phyloP scores from a whole-genome alignment of 768 basidiomycete genomes.

The Naganishia friedmannii region DNA sequence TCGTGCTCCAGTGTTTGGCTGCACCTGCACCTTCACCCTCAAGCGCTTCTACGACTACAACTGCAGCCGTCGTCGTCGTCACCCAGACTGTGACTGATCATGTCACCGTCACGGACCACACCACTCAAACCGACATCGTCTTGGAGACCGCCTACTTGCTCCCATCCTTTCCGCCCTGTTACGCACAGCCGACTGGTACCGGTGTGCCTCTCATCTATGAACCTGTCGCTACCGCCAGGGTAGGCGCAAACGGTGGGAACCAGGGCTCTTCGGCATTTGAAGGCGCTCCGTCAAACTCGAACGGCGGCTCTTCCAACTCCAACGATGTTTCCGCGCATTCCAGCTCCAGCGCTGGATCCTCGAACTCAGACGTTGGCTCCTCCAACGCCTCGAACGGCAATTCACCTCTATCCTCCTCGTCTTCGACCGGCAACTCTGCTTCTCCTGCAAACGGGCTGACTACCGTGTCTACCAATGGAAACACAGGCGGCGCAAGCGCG shows the following conservation, averaged over 20 bases:
- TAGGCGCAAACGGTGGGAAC: background rate
- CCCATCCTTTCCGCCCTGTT: background rate
- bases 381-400: background rate
- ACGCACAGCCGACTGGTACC: background rate
- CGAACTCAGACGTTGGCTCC: background rate
- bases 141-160: slow-evolving; percentile 10
- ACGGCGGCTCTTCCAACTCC: too few species aligned
- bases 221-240: background rate
- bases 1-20: background rate
- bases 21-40: background rate
- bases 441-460: background rate
- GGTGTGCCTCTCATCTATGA: background rate
- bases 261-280: background rate
- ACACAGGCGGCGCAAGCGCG: background rate
- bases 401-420: background rate
- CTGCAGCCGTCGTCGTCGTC: background rate
- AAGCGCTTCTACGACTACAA: background rate
- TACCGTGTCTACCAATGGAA: background rate
- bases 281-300: background rate
- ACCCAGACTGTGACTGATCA: slow-evolving; percentile 8
- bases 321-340: background rate
- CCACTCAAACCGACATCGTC: slow-evolving; percentile 6
- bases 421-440: background rate
- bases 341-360: background rate
- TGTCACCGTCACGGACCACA: slow-evolving; percentile 11